These are phyloP conservation scores for Apiospora marii DNA, from an alignment of 2,329 filamentous ascomycete genomes.

Conservation along the genomic window DNA sequence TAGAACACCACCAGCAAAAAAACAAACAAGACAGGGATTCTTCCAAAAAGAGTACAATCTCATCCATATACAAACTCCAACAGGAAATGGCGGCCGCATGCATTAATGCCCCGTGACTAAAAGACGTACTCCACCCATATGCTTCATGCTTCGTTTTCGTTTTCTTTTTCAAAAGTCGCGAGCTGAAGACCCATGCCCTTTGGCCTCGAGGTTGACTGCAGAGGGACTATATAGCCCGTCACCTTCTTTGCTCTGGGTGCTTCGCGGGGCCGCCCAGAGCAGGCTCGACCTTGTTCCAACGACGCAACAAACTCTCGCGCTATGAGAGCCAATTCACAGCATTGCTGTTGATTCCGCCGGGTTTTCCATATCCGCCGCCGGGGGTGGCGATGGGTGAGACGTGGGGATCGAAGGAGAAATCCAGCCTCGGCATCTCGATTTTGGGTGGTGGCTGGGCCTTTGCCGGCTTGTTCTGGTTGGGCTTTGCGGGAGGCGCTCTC, in stretches of 20 bases:
- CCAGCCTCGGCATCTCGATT: constrained; percentile 67
- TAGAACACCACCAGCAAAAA: constrained; percentile 1
- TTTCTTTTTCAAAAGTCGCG: background rate
- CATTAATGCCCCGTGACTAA: constrained; percentile 14
- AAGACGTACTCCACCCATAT: constrained; percentile 20
- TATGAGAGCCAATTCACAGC: constrained; percentile 44
- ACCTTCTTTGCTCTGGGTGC: constrained; percentile 1
- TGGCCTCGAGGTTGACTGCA: background rate
- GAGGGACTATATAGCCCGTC: constrained; percentile 9
- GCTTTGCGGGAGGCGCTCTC: constrained; percentile 43
- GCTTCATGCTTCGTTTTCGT: background rate
- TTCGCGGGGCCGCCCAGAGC: constrained; percentile 23
- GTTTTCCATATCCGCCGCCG: background rate
- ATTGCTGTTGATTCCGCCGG: background rate
- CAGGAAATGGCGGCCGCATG: constrained; percentile 8
- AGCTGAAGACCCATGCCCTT: background rate
- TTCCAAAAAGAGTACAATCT: constrained; percentile 11
- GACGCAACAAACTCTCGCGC: constrained; percentile 32
- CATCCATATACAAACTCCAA: constrained; percentile 21
- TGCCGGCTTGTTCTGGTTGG: constrained; percentile 47
- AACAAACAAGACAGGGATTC: background rate
- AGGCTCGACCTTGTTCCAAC: constrained; percentile 26
- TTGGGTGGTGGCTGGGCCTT: constrained; percentile 65
- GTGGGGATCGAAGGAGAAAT: constrained; percentile 52
- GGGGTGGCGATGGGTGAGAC: constrained; percentile 31